phyloP scores from a whole-genome alignment of 2,329 filamentous ascomycete genomes.

The Sphaerulina musiva region DNA sequence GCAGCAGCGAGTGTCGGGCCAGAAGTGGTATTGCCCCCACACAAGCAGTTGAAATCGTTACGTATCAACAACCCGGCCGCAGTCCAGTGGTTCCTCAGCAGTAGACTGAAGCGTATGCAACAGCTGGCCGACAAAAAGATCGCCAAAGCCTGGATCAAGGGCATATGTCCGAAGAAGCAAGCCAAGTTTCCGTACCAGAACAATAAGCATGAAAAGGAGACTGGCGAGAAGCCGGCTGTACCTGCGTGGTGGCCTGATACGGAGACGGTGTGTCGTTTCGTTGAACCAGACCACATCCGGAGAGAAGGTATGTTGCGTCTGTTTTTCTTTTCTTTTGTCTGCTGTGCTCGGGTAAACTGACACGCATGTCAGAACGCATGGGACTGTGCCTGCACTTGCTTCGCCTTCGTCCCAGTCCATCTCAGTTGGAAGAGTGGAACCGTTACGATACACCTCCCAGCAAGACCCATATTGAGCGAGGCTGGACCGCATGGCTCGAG shows the following conservation, averaged over 20 bases:
- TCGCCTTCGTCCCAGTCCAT: conserved; percentile 27
- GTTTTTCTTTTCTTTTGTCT: not conserved
- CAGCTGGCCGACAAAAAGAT: conserved; percentile 66
- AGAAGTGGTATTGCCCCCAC: not conserved
- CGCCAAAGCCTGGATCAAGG: conserved; percentile 69
- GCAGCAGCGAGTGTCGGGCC: not conserved
- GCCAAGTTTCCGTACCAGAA: conserved; percentile 65
- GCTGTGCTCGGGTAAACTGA: conserved; percentile 6
- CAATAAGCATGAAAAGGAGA: conserved; percentile 51
- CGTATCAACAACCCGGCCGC: conserved; percentile 14
- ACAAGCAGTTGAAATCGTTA: conserved; percentile 11
- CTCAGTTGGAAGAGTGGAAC: conserved; percentile 28
- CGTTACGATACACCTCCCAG: conserved; percentile 18
- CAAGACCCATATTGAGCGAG: conserved; percentile 21
- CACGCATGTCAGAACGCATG: conserved; percentile 24
- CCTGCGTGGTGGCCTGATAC: conserved; percentile 35
- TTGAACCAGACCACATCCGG: conserved; percentile 66
- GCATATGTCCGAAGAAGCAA: conserved; percentile 70
- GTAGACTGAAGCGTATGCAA: conserved; percentile 46
- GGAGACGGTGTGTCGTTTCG: conserved; percentile 51
- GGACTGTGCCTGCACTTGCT: conserved; percentile 29
- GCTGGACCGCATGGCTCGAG: conserved; percentile 30
- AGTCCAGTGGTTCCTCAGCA: conserved; percentile 13
- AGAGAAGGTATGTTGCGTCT: conserved; percentile 50
- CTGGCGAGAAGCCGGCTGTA: conserved; percentile 12